A percentile compares a stretch with the other conserved stretches of the same genome.
phyloP scores from a whole-genome alignment of 1,284 basidiomycete genomes.

The Ustilago shanxiensis region DNA sequence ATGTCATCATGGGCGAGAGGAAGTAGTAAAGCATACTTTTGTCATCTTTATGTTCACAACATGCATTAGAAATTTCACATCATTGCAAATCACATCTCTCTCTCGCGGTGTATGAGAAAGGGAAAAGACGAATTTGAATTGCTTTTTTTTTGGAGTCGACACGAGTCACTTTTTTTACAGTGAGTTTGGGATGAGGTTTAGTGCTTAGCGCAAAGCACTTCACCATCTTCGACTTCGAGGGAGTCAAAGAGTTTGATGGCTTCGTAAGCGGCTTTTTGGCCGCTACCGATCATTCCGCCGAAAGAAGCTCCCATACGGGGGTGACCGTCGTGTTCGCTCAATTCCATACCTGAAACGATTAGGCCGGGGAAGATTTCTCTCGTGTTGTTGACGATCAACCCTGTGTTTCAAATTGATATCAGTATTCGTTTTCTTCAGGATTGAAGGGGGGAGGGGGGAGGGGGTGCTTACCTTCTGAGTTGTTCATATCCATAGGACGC shows the following conservation, averaged over 20 bases:
- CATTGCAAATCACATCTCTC: not conserved
- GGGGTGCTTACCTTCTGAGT: constrained; percentile 51
- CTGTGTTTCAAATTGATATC: constrained; percentile 8
- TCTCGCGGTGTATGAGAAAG: not conserved
- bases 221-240: constrained; percentile 77
- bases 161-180: not conserved
- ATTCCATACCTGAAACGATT: constrained; percentile 82
- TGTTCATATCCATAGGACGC: constrained; percentile 72
- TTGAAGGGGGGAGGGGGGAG: not conserved
- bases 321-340: constrained; percentile 84
- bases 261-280: constrained; percentile 82
- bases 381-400: constrained; percentile 74
- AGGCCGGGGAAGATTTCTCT: constrained; percentile 84
- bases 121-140: not conserved
- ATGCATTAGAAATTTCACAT: not conserved
- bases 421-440: too few relatives aligned
- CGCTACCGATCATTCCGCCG: constrained; percentile 84
- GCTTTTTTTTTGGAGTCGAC: not conserved
- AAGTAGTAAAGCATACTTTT: too few relatives aligned
- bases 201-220: constrained; percentile 71
- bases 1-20: too few relatives aligned
- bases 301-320: constrained; percentile 77
- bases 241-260: constrained; percentile 78
- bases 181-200: constrained; percentile 4
- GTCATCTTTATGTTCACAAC: not conserved